Base-by-base conservation (phyloP, 306 rosid species). In the Carpinus viminea region DNA sequence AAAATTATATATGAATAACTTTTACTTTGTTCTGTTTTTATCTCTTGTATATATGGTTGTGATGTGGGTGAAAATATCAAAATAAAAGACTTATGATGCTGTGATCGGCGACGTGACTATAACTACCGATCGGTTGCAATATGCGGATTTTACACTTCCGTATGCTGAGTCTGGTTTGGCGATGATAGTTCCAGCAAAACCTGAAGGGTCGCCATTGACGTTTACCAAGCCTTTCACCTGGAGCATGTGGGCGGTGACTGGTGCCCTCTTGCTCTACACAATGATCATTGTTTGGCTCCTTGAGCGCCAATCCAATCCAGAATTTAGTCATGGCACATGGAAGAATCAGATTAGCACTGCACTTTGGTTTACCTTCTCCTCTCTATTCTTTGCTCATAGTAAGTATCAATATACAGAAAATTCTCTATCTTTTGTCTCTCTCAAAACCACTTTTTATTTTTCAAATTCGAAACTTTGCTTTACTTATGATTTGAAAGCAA, bases 321-420 rank as follows among this genome's bases (percentile, higher is more conserved):
- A 85, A 62, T 93, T 93, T 75, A 46, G 81, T n/a, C n/a, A n/a
- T 3, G 97, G 95, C 75, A 55, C 79, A 10, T 78, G 77, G 91
- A 86, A 72, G 73, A 79, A 75, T 48, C 96, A 93, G 79, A 73
- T 93, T 16, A 79, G 89, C 87, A 88, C 85, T 60, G 76, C 93
- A 31, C 52, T 84, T 76, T 89, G 84, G 90, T 93, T 93, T 75
- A 86, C 90, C 68, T 85, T 89, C 87, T 88, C 91, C 57, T 83
- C 93, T 51, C 82, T 93, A 50, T 93, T 93, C 92, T 90, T 86
- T 83, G 89, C 92, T 62, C 93, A 93, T 3, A 88, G 97, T 90
- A 74, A 89, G 96, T 83, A 75, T 55, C 4, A 41, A 31, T 31
- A 31, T 31, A 31, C 34, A 31, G 34, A 31, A 31, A 31, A 31